These are phyloP conservation scores for Massariosphaeria phaeospora DNA, from an alignment of 495 filamentous ascomycete species.

Conservation along the genomic window DNA sequence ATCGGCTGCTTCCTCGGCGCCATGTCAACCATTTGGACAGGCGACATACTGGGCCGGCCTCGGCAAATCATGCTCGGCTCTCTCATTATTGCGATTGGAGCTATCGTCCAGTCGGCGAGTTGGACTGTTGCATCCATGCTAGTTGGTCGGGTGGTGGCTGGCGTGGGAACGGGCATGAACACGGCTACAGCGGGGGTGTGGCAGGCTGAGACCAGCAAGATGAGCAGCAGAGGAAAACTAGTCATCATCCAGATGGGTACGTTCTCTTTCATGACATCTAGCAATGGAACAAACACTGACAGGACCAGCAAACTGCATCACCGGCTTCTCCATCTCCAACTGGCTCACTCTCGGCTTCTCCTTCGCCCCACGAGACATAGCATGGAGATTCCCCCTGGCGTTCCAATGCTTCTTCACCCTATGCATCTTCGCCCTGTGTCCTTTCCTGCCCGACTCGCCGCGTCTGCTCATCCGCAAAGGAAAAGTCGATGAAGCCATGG, in stretches of 20 bases:
- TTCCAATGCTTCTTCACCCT: constrained; percentile 34
- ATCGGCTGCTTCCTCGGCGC: constrained; percentile 33
- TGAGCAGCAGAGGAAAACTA: constrained; percentile 30
- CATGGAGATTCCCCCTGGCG: constrained; percentile 33
- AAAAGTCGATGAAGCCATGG: constrained; percentile 35
- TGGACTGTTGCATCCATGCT: constrained; percentile 34
- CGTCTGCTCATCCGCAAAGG: constrained; percentile 38
- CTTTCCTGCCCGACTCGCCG: constrained; percentile 36
- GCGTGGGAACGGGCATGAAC: constrained; percentile 36
- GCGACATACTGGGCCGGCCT: constrained; percentile 26
- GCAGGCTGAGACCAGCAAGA: constrained; percentile 36
- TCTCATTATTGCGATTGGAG: constrained; percentile 31
- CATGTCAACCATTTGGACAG: constrained; percentile 28
- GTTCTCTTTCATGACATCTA: not conserved
- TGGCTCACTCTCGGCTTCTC: constrained; percentile 31
- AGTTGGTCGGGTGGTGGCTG: constrained; percentile 34
- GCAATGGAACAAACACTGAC: constrained; percentile 1
- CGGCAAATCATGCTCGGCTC: constrained; percentile 30
- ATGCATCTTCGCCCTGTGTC: constrained; percentile 26
- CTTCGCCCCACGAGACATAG: constrained; percentile 27
- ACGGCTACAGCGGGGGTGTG: constrained; percentile 34
- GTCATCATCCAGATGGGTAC: constrained; percentile 33
- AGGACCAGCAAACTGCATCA: constrained; percentile 26
- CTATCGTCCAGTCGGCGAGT: constrained; percentile 35
- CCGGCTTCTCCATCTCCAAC: constrained; percentile 30